Evolutionary conservation across 257 asterid species (phyloP).

Genomic region (Rubia yunnanensis): DNA sequence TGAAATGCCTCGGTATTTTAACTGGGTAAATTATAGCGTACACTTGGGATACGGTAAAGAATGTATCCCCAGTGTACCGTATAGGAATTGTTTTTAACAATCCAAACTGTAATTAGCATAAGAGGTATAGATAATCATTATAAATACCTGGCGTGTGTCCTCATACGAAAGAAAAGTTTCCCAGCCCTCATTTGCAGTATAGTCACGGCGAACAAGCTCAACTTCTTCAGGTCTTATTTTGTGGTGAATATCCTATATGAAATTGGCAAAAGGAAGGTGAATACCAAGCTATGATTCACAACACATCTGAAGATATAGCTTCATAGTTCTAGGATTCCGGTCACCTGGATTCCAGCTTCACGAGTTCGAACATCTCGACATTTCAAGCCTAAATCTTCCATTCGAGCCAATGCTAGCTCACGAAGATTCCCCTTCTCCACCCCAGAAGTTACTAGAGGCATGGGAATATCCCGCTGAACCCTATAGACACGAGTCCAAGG

Average conservation of each 20-base stretch:
- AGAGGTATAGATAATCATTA: slow-evolving; percentile 3
- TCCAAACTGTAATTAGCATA: neutral
- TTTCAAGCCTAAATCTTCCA: slow-evolving; percentile 98
- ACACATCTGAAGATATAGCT: neutral
- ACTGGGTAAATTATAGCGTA: too few relatives aligned
- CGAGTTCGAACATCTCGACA: slow-evolving; percentile 98
- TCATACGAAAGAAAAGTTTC: slow-evolving; percentile 96
- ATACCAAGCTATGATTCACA: slow-evolving; percentile 11
- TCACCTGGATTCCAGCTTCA: slow-evolving; percentile 99
- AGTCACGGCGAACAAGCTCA: slow-evolving; percentile 97
- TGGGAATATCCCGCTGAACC: slow-evolving; percentile 98
- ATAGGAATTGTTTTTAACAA: too few relatives aligned
- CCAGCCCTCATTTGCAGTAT: slow-evolving; percentile 98
- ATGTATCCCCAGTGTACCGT: too few relatives aligned
- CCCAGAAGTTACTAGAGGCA: slow-evolving; percentile 98
- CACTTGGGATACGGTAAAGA: too few relatives aligned
- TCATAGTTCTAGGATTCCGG: neutral
- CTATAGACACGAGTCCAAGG: slow-evolving; percentile 99
- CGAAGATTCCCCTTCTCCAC: slow-evolving; percentile 99
- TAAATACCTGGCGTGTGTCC: slow-evolving; percentile 78
- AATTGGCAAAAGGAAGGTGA: neutral
- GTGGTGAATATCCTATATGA: slow-evolving; percentile 75
- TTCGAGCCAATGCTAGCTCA: slow-evolving; percentile 91
- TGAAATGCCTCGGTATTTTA: too few relatives aligned
- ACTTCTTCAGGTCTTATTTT: slow-evolving; percentile 92